Evolutionary conservation across 345 rosid genomes (phyloP), one percentile per base, ranked within the genome.

Genomic region (Mangifera indica): DNA sequence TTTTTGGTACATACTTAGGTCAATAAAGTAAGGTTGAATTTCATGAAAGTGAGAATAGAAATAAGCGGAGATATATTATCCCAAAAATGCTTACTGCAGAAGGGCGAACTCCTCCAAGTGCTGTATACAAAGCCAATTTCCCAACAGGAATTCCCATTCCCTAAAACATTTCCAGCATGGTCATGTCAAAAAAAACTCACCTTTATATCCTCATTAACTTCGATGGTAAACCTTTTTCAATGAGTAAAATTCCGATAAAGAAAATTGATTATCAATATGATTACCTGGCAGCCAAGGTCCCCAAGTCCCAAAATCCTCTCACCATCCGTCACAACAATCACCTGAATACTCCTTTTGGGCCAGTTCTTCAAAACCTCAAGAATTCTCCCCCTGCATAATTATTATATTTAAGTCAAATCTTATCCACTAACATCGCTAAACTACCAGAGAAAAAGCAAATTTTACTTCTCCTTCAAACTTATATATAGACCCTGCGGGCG

Each of bases 271-370:
- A 46, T n/a, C 53, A 9, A 29, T 17, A 10, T 22, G n/a, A 63
- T 61, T 83, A 94, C 98, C 97, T 94, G 97, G 85, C 98, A 90
- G 10, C 98, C 98, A 71, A 94, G 98, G 74, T 94, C 98, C 18
- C 97, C 98, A 71, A 94, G 90, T 20, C 98, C 98, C 82, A 92
- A 81, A 40, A 94, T 92, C 25, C 97, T 83, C 85, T 94, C 98
- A 15, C 98, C 97, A 11, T 92, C 98, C 24, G 97, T 93, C 55
- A 93, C 98, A 64, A 91, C 98, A 63, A 93, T 90, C 67, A 93
- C 97, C 74, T 94, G 95, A 69, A 94, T 88, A 45, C 86, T 84
- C 75, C 88, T 84, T 78, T 87, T 83, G 24, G 97, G 98, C 97
- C 95, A 94, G 74, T 94, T 94, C 92, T 87, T 92, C 81, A 94